These are phyloP conservation scores for Clitopilus hobsonii DNA, from an alignment of 768 basidiomycete genomes.

Conservation along the genomic window DNA sequence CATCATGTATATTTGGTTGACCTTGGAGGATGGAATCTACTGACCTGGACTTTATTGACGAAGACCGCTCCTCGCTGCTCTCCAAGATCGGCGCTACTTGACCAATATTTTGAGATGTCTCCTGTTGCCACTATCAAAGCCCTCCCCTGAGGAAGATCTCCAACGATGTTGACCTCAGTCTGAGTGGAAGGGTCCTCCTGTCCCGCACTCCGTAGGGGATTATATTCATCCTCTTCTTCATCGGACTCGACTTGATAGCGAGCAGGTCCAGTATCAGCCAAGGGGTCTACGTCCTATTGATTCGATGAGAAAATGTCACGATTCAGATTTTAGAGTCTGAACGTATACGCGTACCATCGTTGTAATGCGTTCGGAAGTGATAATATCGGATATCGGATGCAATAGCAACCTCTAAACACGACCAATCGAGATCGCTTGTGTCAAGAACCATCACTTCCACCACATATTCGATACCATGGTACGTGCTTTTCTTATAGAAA, in stretches of 20 bases:
- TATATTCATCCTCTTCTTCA: slow-evolving; percentile 61
- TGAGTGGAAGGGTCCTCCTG: slow-evolving; percentile 13
- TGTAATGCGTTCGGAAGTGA: not conserved
- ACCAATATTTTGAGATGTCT: slow-evolving; percentile 45
- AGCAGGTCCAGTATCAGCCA: slow-evolving; percentile 52
- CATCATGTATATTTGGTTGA: too few species aligned
- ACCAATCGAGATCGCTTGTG: not conserved
- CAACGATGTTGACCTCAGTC: slow-evolving; percentile 29
- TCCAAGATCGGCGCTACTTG: slow-evolving; percentile 44
- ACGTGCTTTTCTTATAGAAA: not conserved
- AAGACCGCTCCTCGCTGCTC: slow-evolving; percentile 43
- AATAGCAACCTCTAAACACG: not conserved
- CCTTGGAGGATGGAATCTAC: too few species aligned
- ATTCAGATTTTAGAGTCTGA: not conserved
- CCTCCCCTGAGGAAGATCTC: slow-evolving; percentile 21
- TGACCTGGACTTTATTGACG: slow-evolving; percentile 46
- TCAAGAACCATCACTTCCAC: not conserved
- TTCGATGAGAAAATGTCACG: not conserved
- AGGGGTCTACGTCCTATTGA: slow-evolving; percentile 53
- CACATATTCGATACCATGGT: not conserved
- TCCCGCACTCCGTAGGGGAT: slow-evolving; percentile 27
- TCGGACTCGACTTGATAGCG: slow-evolving; percentile 64
- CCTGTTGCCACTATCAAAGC: slow-evolving; percentile 43
- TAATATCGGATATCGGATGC: not conserved
- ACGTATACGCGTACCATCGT: too few species aligned